A percentile compares a stretch with the other conserved stretches of the same genome.
These are phyloP conservation scores for Phytophthora pseudosyringae DNA, from an alignment of 352 stramenopile species.

Conservation along the genomic window DNA sequence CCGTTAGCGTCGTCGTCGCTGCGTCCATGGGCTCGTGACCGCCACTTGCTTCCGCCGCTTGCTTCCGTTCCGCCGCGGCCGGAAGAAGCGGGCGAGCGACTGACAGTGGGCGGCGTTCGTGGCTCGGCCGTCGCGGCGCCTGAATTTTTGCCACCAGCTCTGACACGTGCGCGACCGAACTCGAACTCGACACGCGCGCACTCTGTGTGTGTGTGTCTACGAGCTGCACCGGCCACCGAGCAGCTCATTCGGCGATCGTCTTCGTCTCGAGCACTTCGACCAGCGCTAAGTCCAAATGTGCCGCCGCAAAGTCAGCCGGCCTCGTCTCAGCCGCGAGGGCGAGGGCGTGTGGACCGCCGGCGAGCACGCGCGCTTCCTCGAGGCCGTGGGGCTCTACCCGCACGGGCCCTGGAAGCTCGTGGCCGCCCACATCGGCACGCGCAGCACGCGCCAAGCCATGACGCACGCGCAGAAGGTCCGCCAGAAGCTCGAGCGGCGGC, in stretches of 20 bases:
- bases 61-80: background rate
- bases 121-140: background rate
- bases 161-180: constrained; percentile 13
- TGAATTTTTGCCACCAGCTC: constrained; percentile 22
- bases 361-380: constrained; percentile 56
- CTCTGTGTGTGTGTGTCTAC: background rate
- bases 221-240: background rate
- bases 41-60: background rate
- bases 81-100: constrained; percentile 7
- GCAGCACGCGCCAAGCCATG: constrained; percentile 53
- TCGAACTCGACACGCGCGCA: background rate
- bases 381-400: constrained; percentile 52
- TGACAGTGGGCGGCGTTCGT: constrained; percentile 20
- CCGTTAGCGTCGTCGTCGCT: background rate
- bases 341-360: constrained; percentile 47
- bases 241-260: constrained; percentile 23
- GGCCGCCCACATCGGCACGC: constrained; percentile 50
- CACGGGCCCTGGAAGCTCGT: constrained; percentile 62
- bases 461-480: constrained; percentile 56
- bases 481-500: constrained; percentile 51
- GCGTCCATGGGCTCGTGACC: background rate
- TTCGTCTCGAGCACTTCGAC: constrained; percentile 7
- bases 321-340: constrained; percentile 44
- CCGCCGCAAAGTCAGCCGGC: constrained; percentile 21
- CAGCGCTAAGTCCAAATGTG: constrained; percentile 1